Base-by-base conservation (phyloP, 176 grass and related monocot species). In the Rhynchospora pubera region DNA sequence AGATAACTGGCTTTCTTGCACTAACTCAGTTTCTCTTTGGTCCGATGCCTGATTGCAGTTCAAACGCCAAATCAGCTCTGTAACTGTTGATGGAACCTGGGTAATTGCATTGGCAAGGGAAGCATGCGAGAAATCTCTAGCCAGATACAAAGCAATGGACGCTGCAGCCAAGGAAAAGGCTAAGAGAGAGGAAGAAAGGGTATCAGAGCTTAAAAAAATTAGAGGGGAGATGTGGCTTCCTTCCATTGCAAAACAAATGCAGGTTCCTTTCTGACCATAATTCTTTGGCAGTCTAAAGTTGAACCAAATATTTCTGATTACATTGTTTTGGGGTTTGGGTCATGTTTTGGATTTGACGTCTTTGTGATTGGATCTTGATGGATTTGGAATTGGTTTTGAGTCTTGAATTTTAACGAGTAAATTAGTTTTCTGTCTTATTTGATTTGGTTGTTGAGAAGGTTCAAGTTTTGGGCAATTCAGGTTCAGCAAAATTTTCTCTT, bases 201-300 rank as follows among this genome's bases (percentile, higher is more conserved):
- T 97, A 63, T 46, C 18, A 15, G 60, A 89, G 77, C 87, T 94
- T 56, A 97, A 92, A 65, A 94, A 89, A 60, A 53, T 87, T 43
- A 94, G 95, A 81, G 95, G 95, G 86, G 95, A 97, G 90, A 93
- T 88, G 87, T 97, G 95, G 95, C 95, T 97, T 89, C 95, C 92
- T 94, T 94, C 95, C 44, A 81, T 94, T 87, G 90, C 88, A 77
- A 97, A 79, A 79, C 65, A 97, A 88, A 91, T 93, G 87, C 80
- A 89, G 85, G 94, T 94, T 51, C 70, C 23, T 78, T 82, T 69
- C 42, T 69, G 66, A 71, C 18, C 42, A 60, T 58, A 43, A 14
- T 30, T 60, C 5, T 34, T 51, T 52, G 46, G 19, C 45, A 74
- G 50, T 52, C 10, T 2, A 10, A 79, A 79, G 12, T 57, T 61